Evolutionary conservation across 306 rosid genomes (phyloP).

Genomic region (Urtica urens): DNA sequence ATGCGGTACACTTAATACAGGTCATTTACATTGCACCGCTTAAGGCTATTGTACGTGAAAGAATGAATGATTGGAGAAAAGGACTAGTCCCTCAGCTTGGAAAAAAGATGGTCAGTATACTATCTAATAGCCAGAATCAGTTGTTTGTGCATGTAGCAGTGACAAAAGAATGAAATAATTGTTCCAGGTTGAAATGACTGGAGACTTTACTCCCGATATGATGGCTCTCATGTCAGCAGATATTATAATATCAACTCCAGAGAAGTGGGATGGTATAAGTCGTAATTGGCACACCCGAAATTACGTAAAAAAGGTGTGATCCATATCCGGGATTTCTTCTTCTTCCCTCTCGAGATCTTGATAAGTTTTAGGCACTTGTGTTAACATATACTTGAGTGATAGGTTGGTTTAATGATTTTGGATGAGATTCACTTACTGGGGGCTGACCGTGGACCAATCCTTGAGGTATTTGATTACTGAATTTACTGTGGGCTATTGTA

Average conservation of each 20-base stretch:
- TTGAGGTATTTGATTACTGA: slow-evolving; percentile 55
- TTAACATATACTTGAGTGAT: slow-evolving; percentile 22
- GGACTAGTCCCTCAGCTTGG: slow-evolving; percentile 75
- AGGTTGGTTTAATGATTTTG: slow-evolving; percentile 92
- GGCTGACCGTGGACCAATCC: slow-evolving; percentile 98
- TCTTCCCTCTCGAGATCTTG: background rate
- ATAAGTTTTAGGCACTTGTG: too few species aligned
- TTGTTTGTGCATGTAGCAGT: slow-evolving; percentile 7
- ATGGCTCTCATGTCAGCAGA: slow-evolving; percentile 84
- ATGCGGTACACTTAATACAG: slow-evolving; percentile 26
- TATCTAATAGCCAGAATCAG: background rate
- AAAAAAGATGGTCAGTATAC: slow-evolving; percentile 58
- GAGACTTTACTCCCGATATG: slow-evolving; percentile 93
- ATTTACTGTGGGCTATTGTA: too few species aligned
- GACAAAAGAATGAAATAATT: slow-evolving; percentile 13
- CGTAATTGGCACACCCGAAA: slow-evolving; percentile 97
- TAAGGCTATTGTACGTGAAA: slow-evolving; percentile 95
- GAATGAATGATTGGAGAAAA: slow-evolving; percentile 90
- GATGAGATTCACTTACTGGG: slow-evolving; percentile 97
- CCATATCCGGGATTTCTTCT: background rate
- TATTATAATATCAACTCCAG: slow-evolving; percentile 94
- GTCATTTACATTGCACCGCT: slow-evolving; percentile 95
- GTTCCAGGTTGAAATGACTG: slow-evolving; percentile 95
- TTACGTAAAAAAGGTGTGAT: slow-evolving; percentile 76
- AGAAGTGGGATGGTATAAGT: slow-evolving; percentile 99